phyloP scores from a whole-genome alignment of 2,329 filamentous ascomycete species.

The Colletotrichum sublineola region DNA sequence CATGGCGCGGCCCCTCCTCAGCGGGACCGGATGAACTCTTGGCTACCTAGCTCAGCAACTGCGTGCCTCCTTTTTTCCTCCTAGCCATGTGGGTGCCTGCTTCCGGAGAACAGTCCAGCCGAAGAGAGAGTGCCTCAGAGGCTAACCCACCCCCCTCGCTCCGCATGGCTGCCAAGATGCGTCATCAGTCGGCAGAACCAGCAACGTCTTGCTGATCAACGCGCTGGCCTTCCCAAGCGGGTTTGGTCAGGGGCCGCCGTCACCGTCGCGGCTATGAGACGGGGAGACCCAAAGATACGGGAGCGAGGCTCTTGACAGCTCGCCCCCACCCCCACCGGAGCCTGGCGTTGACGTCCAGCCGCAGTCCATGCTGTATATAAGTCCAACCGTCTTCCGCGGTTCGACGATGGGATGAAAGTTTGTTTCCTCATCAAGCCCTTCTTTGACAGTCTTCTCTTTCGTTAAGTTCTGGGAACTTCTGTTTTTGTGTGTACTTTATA shows the following conservation, averaged over 20 bases:
- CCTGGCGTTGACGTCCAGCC: neutral
- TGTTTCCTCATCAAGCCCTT: constrained; percentile 20
- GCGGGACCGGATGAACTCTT: constrained; percentile 33
- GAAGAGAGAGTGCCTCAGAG: constrained; percentile 1
- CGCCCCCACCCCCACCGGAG: too few species aligned
- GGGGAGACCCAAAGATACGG: neutral
- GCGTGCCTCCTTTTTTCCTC: constrained; percentile 12
- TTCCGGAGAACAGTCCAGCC: constrained; percentile 24
- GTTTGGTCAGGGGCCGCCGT: constrained; percentile 2
- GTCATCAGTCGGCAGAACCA: constrained; percentile 10
- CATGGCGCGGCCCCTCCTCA: neutral
- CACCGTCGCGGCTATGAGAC: constrained; percentile 30
- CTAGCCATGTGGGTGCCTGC: constrained; percentile 1
- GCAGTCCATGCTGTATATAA: constrained; percentile 33
- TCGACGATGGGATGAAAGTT: neutral
- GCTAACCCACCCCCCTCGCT: neutral
- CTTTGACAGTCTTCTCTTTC: constrained; percentile 37
- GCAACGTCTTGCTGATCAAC: constrained; percentile 19
- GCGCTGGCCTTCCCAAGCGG: constrained; percentile 22
- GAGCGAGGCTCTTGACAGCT: neutral
- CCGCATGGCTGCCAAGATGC: constrained; percentile 23
- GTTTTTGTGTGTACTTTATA: constrained; percentile 11
- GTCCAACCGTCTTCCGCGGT: neutral
- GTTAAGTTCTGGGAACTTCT: constrained; percentile 45
- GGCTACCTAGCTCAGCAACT: constrained; percentile 25